Base-by-base conservation (phyloP, 345 rosid species). In the Syzygium aqueum region DNA sequence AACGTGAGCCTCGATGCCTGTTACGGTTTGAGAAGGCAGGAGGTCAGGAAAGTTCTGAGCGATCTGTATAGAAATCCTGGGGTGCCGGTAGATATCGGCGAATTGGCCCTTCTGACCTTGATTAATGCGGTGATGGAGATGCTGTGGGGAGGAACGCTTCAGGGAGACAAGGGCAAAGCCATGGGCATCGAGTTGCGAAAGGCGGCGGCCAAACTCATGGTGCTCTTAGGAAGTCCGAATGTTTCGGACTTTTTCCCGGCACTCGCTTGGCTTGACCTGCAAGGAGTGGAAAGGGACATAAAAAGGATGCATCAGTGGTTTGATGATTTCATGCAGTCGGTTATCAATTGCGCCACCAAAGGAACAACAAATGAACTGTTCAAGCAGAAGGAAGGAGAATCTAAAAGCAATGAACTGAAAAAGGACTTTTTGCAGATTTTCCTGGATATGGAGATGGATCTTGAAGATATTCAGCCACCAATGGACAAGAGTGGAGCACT, bases 161-260 rank as follows among this genome's bases (percentile, higher is more conserved):
- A 73, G 17, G 92, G 85, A 10, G 88, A 88, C 21, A 82, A 88
- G 43, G n/a, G 54, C 25, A 78, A 52, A 52, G 19, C 22, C 50
- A 30, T 85, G 54, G 85, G 51, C 5, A 13, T 12, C 2, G 87
- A 91, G 51, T 88, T 94, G 23, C 57, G 86, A 52, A n/a, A 63
- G 25, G 77, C 53, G 40, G 80, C 87, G 37, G 87, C 65, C 4
- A 85, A 92, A 51, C 28, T 85, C 2, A 88, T 90, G 90, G 87
- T 80, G 19, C 7, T 89, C 1, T 19, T 87, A 7, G 93, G 90
- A 17, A 86, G 63, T 40, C 92, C 94, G 4, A 92, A 93, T 51
- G 54, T 94, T 80, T 94, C 94, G 0, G 95, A 93, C 57, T 21
- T 93, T 50, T 91, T 92, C 57, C 93, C 95, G 0, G 51, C 84